A percentile compares a stretch with the other conserved stretches of the same genome.
phyloP scores from a whole-genome alignment of 2,329 filamentous ascomycete species.

The Colletotrichum agaves region DNA sequence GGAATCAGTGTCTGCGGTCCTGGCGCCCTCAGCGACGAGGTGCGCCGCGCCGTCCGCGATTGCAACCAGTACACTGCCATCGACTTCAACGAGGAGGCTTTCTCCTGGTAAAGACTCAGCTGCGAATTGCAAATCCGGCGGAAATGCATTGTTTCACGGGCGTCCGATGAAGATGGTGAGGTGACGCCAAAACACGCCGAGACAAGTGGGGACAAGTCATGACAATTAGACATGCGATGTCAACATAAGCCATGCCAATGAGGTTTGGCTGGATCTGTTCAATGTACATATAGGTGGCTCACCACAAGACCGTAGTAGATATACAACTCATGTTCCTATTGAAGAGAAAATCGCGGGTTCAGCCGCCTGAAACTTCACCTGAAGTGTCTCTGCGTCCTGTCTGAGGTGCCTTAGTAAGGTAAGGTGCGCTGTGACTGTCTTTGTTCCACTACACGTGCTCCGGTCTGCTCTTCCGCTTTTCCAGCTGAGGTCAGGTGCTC shows the following conservation, averaged over 20 bases:
- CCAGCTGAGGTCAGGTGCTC: neutral
- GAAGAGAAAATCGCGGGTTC: neutral
- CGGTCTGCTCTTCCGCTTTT: too few relatives aligned
- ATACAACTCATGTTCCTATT: neutral
- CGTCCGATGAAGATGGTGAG: too few relatives aligned
- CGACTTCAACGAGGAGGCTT: slow-evolving; percentile 84
- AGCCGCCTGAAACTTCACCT: neutral
- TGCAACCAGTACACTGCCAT: slow-evolving; percentile 74
- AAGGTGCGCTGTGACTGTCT: too few relatives aligned
- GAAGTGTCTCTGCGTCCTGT: too few relatives aligned
- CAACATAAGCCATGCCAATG: too few relatives aligned
- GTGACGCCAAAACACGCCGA: neutral
- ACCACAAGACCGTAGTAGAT: neutral
- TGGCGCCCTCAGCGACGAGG: slow-evolving; percentile 79
- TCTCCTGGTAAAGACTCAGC: slow-evolving; percentile 62
- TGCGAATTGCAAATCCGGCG: too few relatives aligned
- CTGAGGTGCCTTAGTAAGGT: too few relatives aligned
- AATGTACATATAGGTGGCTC: slow-evolving; percentile 8
- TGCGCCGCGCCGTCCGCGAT: slow-evolving; percentile 72
- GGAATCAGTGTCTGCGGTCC: slow-evolving; percentile 81
- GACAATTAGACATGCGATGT: too few relatives aligned
- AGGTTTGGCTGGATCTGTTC: neutral
- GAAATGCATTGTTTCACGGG: too few relatives aligned
- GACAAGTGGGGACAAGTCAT: too few relatives aligned
- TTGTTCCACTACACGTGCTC: too few relatives aligned